These are phyloP conservation scores for Gnaphalium uliginosum DNA, from an alignment of 129 eudicot species.

Conservation along the genomic window DNA sequence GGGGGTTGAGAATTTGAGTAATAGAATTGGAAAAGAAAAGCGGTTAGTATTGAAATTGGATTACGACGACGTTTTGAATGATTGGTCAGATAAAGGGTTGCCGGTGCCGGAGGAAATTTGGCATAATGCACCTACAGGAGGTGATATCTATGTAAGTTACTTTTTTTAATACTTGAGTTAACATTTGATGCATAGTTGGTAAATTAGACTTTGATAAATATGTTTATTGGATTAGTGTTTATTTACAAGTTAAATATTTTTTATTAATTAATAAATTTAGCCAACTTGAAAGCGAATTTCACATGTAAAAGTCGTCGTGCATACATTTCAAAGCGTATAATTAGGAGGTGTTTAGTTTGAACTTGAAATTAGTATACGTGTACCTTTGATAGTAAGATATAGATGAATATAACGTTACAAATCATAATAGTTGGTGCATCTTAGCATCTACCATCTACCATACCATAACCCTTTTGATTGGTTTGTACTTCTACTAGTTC, in stretches of 20 bases:
- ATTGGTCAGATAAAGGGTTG: constrained; percentile 64
- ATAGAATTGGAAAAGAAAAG: constrained; percentile 19
- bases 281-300: too few species aligned
- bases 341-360: too few species aligned
- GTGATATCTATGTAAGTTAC: constrained; percentile 63
- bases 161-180: too few species aligned
- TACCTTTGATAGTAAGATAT: too few species aligned
- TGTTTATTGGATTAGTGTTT: background rate
- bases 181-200: background rate
- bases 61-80: constrained; percentile 62
- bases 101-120: constrained; percentile 69
- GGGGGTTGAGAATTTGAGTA: background rate
- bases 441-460: background rate
- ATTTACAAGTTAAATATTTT: background rate
- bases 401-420: too few species aligned
- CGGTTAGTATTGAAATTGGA: constrained; percentile 56
- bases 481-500: constrained; percentile 10
- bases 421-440: constrained; percentile 23
- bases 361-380: too few species aligned
- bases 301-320: too few species aligned
- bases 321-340: too few species aligned
- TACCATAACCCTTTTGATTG: constrained; percentile 1
- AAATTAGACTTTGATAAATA: background rate
- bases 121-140: constrained; percentile 38
- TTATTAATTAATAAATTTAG: too few species aligned